phyloP scores from a whole-genome alignment of 176 grass and related monocot genomes.

The Triticum timopheevii region DNA sequence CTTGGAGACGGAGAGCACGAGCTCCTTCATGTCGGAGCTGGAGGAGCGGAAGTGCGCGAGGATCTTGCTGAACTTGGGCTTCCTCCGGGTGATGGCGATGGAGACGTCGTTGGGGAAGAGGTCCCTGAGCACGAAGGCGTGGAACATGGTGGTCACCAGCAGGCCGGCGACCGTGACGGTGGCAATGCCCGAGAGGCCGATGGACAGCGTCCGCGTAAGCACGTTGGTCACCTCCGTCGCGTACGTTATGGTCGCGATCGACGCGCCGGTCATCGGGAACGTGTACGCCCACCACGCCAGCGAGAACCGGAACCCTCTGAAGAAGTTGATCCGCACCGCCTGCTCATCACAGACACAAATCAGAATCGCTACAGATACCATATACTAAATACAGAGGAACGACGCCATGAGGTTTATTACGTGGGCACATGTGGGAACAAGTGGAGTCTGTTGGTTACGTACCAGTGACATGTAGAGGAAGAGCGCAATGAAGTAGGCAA shows the following conservation, averaged over 20 bases:
- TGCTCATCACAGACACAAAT: conserved; percentile 12
- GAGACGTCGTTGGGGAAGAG: conserved; percentile 97
- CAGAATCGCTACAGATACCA: neutral
- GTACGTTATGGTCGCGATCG: conserved; percentile 80
- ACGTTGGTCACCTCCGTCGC: conserved; percentile 67
- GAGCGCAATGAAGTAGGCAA: conserved; percentile 88
- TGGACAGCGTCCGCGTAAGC: conserved; percentile 52
- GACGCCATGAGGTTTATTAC: no score
- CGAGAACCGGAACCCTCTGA: conserved; percentile 90
- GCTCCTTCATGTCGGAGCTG: conserved; percentile 68
- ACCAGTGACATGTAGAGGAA: conserved; percentile 95
- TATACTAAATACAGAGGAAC: no score
- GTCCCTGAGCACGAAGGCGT: conserved; percentile 78
- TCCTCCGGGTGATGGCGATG: conserved; percentile 78
- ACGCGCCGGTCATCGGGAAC: conserved; percentile 83
- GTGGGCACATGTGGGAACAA: neutral
- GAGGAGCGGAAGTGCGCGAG: conserved; percentile 67
- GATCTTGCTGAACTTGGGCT: conserved; percentile 80
- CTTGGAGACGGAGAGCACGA: conserved; percentile 49
- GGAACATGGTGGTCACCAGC: conserved; percentile 71
- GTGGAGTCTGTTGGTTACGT: neutral
- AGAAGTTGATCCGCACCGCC: conserved; percentile 93
- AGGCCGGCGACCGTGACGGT: conserved; percentile 74
- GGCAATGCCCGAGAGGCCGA: conserved; percentile 74
- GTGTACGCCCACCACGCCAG: conserved; percentile 99